Conservation (phyloP, 2,329 filamentous ascomycete species). For the Penicillium sp. region DNA sequence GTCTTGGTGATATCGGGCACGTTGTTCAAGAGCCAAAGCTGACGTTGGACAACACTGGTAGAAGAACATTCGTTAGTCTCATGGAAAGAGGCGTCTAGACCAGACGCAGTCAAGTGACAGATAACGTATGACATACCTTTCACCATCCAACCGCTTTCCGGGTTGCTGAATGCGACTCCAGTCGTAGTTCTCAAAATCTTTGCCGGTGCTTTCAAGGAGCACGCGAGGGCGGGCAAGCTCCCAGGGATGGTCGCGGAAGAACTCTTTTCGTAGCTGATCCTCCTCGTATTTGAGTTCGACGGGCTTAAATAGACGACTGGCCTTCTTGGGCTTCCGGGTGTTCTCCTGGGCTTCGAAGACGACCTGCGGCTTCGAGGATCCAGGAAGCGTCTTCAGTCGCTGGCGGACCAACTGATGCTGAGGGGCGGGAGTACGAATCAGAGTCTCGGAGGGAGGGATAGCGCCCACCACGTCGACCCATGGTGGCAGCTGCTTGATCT, state of each 20-base stretch:
- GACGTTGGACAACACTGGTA: slow-evolving; percentile 82
- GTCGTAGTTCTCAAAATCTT: slow-evolving; percentile 71
- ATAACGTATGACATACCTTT: slow-evolving; percentile 61
- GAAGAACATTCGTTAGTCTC: neutral
- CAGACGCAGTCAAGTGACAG: neutral
- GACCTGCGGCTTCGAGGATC: slow-evolving; percentile 31
- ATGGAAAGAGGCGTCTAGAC: neutral
- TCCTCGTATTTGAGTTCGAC: slow-evolving; percentile 76
- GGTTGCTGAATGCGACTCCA: slow-evolving; percentile 78
- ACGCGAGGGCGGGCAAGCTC: slow-evolving; percentile 86
- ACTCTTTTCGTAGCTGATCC: slow-evolving; percentile 73
- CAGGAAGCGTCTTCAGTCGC: slow-evolving; percentile 34
- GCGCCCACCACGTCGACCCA: slow-evolving; percentile 59
- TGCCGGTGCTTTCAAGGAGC: slow-evolving; percentile 80
- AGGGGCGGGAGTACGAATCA: slow-evolving; percentile 57
- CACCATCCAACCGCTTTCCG: slow-evolving; percentile 75
- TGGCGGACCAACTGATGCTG: slow-evolving; percentile 44
- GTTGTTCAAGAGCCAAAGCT: slow-evolving; percentile 77
- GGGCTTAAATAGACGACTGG: slow-evolving; percentile 77
- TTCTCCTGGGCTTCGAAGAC: slow-evolving; percentile 38
- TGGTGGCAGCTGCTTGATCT: slow-evolving; percentile 36
- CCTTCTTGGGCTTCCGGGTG: slow-evolving; percentile 56
- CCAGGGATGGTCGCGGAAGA: slow-evolving; percentile 96
- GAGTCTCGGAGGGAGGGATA: slow-evolving; percentile 59
- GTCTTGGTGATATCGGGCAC: slow-evolving; percentile 57